Evolutionary conservation across 179 eudicot genomes (phyloP), one percentile per base, ranked within the genome.

Genomic region (Nepenthes alata): DNA sequence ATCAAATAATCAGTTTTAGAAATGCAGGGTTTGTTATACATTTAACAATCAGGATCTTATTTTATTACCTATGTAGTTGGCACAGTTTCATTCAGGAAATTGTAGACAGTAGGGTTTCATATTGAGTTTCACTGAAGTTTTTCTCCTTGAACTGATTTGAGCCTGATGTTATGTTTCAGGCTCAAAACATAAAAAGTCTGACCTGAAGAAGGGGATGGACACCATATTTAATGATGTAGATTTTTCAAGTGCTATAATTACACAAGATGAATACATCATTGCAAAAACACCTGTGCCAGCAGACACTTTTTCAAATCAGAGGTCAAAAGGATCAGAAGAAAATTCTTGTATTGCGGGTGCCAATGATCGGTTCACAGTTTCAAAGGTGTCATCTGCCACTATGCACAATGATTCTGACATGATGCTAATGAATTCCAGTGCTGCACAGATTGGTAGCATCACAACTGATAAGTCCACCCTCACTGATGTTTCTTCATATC

Each of bases 171-270:
- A 35, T 57, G 38, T 76, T 65, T 75, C 82, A 86, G 98, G 73
- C 48, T 71, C 78, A 41, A 75, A 77, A 72, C 48, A 67, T 38
- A 78, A 65, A 63, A 62, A 47, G 52, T 50, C 68, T 50, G 66
- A 62, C 55, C 68, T 76, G n/a, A 75, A 75, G 61, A 73, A 74
- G 68, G 78, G 73, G 48, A 80, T 72, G 34, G 72, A 66, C 37
- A 56, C 71, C 11, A 50, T 71, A 2, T 80, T 80, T 60, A 67
- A 61, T 65, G 76, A 70, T 56, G 55, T 75, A 67, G 85, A 84
- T 65, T 91, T 91, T 67, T 70, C 37, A 63, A 91, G 94, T 77
- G 54, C 77, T 59, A 76, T 88, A 64, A 83, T 88, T 38, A 77
- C 79, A 34, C 77, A 83, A 76, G 94, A 88, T 55, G 88, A 85